Base-by-base conservation (phyloP, 2,329 filamentous ascomycete species). In the Paracamarosporium sp. region DNA sequence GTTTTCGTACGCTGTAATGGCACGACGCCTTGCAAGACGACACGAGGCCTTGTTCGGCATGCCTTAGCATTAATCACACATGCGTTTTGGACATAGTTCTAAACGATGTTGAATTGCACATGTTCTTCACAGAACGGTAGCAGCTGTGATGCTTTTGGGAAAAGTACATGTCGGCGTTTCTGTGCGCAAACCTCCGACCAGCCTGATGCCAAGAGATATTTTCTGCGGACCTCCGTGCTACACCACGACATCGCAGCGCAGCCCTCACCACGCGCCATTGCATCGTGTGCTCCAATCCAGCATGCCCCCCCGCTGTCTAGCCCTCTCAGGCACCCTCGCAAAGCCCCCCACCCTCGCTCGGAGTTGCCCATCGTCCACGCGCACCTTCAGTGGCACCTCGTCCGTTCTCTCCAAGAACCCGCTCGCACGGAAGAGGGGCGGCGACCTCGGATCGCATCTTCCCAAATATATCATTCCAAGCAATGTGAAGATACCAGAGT, bases 401-500 rank as follows among this genome's bases (percentile, higher is more conserved):
- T 51, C 60, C 38, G 33, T 60, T 46, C 65, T 66, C 55, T 54
- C 50, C 58, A 71, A 70, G 57, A 68, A 70, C 53, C 69, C 69
- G 28, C 61, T 73, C 20, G 56, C 63, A 47, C 68, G 64, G 56
- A 65, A 62, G 55, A 68, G 64, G 54, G 72, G 72, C 53, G 72
- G 72, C 53, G 72, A 76, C 61, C 66, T 74, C 48, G 73, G 73
- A 62, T 69, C 67, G 44, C 73, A 75, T 57, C 66, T 75, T 28
- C 72, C 72, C 60, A 72, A 73, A 58, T 63, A 73, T 55, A 56
- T 76, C 41, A 71, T 76, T 4, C 70, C 71, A 1, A 56, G 62
- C 54, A 61, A 69, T 43, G 62, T 67, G 27, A 59, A 65, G 17
- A 75, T 75, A 9, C 82, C 81, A 22, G 66, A 74, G 48, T 95